phyloP scores from a whole-genome alignment of 73 alveolate species.

The Paramecium tetraurelia region DNA sequence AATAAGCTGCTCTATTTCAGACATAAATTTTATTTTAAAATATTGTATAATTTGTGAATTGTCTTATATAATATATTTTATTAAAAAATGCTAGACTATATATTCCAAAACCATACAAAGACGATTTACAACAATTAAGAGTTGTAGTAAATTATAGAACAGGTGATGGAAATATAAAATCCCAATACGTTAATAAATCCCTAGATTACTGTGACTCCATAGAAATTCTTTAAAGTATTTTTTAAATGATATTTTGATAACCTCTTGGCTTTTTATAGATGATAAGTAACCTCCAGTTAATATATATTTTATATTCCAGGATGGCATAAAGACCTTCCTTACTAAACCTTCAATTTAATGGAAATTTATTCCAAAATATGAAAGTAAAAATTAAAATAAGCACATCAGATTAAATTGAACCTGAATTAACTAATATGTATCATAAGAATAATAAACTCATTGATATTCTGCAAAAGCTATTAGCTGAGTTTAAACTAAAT shows the following conservation, averaged over 20 bases:
- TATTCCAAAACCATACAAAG: neutral
- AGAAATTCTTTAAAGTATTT: neutral
- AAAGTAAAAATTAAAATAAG: neutral
- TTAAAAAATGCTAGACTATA: neutral
- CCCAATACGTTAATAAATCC: neutral
- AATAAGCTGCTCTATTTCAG: constrained; percentile 3
- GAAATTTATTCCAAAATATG: neutral
- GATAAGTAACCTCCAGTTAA: neutral
- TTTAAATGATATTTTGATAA: neutral
- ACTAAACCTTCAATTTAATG: neutral
- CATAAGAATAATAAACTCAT: neutral
- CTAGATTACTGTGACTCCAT: neutral
- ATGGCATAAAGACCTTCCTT: neutral
- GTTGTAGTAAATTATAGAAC: neutral
- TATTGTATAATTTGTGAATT: neutral
- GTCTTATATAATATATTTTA: neutral
- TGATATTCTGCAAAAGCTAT: neutral
- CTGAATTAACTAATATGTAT: neutral
- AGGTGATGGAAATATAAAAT: neutral
- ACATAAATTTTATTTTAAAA: neutral
- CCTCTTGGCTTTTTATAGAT: neutral
- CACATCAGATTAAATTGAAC: neutral
- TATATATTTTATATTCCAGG: neutral
- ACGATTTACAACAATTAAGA: neutral
- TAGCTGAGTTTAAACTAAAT: neutral